Percentiles rank a stretch among this genome's conserved stretches.
Evolutionary conservation across 2,329 filamentous ascomycete species (phyloP).

Genomic region (Pseudocercospora crystallina): DNA sequence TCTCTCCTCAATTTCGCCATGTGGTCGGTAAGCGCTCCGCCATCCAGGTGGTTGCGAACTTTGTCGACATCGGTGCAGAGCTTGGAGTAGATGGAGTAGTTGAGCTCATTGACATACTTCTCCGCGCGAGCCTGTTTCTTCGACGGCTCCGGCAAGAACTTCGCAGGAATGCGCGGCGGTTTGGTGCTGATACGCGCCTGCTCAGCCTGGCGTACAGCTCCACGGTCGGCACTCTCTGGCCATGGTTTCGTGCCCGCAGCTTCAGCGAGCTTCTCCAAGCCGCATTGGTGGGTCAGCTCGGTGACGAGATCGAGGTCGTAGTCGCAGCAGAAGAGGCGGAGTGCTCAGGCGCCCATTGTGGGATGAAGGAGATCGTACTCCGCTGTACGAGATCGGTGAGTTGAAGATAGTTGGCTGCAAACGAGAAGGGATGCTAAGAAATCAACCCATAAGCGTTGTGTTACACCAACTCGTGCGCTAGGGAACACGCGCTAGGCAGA

Average conservation of each 20-base stretch:
- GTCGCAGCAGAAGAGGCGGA: constrained; percentile 21
- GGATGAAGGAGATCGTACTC: too few species aligned
- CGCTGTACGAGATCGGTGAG: too few species aligned
- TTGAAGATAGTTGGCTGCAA: neutral
- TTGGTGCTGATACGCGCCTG: neutral
- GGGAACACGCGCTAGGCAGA: too few species aligned
- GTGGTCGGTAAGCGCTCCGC: constrained; percentile 3
- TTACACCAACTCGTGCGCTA: too few species aligned
- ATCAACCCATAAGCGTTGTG: neutral
- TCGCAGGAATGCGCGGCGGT: too few species aligned
- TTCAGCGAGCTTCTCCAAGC: constrained; percentile 7
- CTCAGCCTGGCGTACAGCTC: neutral
- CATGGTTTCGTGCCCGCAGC: neutral
- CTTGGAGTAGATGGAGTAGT: constrained; percentile 7
- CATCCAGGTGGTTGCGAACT: constrained; percentile 11
- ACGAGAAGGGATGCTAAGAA: neutral
- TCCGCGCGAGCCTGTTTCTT: neutral
- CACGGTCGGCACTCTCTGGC: neutral
- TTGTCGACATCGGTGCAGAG: constrained; percentile 4
- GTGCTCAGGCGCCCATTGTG: constrained; percentile 14
- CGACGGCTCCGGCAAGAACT: neutral
- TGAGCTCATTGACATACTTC: neutral
- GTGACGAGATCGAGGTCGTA: constrained; percentile 14
- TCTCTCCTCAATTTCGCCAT: neutral
- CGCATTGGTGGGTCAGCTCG: constrained; percentile 3